phyloP scores from a whole-genome alignment of 192 early-diverging fungal species.

The Pilobolus umbonatus region DNA sequence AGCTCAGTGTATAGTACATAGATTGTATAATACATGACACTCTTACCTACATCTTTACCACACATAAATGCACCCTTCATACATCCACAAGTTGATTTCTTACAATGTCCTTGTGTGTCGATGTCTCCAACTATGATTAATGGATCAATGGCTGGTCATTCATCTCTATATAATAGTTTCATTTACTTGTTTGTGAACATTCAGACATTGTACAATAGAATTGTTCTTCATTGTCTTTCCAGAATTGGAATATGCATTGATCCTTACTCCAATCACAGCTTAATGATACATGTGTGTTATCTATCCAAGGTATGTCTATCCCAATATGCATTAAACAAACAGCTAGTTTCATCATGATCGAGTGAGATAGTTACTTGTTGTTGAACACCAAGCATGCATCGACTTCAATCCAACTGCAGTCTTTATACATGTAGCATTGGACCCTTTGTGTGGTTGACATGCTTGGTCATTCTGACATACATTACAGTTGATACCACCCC shows the following conservation, averaged over 20 bases:
- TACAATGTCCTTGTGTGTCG: slow-evolving; percentile 44
- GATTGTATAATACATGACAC: background rate
- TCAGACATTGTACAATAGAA: slow-evolving; percentile 80
- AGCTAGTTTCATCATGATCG: background rate
- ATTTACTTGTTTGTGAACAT: slow-evolving; percentile 48
- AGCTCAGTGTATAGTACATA: no score
- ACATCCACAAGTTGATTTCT: slow-evolving; percentile 70
- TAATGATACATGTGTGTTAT: slow-evolving; percentile 59
- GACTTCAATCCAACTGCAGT: slow-evolving; percentile 31
- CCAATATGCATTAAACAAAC: background rate
- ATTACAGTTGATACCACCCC: slow-evolving; percentile 92
- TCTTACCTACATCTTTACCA: slow-evolving; percentile 55
- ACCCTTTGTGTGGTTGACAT: slow-evolving; percentile 21
- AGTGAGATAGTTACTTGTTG: slow-evolving; percentile 24
- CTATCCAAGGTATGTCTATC: slow-evolving; percentile 39
- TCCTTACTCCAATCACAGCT: slow-evolving; percentile 37
- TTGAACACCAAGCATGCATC: slow-evolving; percentile 35
- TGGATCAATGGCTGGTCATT: no score
- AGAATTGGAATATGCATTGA: slow-evolving; percentile 52
- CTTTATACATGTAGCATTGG: slow-evolving; percentile 32
- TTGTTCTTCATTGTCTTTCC: slow-evolving; percentile 76
- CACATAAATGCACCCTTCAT: slow-evolving; percentile 76
- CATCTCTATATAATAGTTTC: background rate
- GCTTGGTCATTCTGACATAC: slow-evolving; percentile 37
- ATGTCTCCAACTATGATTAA: slow-evolving; percentile 16